Base-by-base conservation (phyloP, 108 stramenopile species). In the Skeletonema potamos region DNA sequence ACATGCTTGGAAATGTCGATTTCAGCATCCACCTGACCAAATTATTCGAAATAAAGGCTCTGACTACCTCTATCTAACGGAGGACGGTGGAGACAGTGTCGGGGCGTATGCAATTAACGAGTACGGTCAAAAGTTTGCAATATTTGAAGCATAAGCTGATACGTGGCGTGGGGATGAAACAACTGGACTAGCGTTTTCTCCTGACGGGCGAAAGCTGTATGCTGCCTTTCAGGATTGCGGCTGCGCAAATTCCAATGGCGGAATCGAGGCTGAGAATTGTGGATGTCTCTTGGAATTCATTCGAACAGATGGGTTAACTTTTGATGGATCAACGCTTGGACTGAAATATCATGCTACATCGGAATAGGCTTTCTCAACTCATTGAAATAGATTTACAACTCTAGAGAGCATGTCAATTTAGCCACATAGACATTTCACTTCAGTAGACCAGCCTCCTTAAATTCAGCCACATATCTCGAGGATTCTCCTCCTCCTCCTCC, bases 181-280 rank as follows among this genome's bases (percentile, higher is more conserved):
- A n/a, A 75, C 82, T 7, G 89, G 89, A 2, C 57, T 87, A 11
- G 73, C 89, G 11, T 86, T 87, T 66, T 86, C 81, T 54, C 85
- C 85, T 0, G 82, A 87, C 66, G 68, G 62, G n/a, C 79, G 12
- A 0, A 73, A 57, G 32, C 84, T 90, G 76, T 90, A 86, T 72
- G 60, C 79, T 28, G 83, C 84, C 24, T 83, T 76, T 57, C 89
- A 90, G 58, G 41, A 62, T 34, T 34, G 34, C 7, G 34, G 34
- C 34, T 34, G 34, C 34, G 34, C 34, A 34, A 6, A 4, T 34
- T 34, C 34, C 4, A n/a, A n/a, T n/a, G n/a, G n/a, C n/a, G n/a
- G n/a, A n/a, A n/a, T n/a, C n/a, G 34, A 7, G 7, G 34, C 34
- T 7, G 4, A 34, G 6, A 8, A 54, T 26, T 54, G 54, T 26